Conservation (phyloP, 2,329 filamentous ascomycete species). For the Clathrospora elynae region DNA sequence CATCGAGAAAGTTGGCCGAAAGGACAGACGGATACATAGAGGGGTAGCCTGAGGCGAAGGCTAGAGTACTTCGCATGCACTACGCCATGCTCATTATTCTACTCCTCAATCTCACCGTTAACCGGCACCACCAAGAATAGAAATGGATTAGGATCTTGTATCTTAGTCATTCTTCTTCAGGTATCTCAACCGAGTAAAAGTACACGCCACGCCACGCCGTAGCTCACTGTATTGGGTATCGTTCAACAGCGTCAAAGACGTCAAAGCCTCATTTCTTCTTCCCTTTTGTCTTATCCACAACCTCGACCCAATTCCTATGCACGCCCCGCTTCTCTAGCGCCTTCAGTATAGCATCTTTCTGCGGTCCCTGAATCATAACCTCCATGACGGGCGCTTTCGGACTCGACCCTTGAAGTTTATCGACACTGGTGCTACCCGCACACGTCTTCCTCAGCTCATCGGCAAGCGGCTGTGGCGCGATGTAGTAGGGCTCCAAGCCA, state of each 20-base stretch:
- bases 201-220: no score
- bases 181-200: no score
- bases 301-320: slow-evolving; percentile 63
- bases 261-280: slow-evolving; percentile 55
- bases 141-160: no score
- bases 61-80: no score
- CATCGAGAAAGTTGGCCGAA: no score
- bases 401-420: slow-evolving; percentile 62
- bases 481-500: slow-evolving; percentile 65
- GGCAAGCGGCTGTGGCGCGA: slow-evolving; percentile 64
- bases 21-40: no score
- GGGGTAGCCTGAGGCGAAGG: no score
- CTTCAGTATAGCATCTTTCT: slow-evolving; percentile 64
- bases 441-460: slow-evolving; percentile 71
- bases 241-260: neutral
- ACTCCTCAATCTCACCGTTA: no score
- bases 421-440: slow-evolving; percentile 69
- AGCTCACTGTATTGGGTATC: slow-evolving; percentile 21
- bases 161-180: no score
- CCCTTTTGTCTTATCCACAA: slow-evolving; percentile 71
- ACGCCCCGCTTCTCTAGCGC: slow-evolving; percentile 65
- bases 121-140: no score
- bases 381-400: slow-evolving; percentile 69
- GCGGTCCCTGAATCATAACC: slow-evolving; percentile 70
- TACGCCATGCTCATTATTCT: no score